phyloP scores from a whole-genome alignment of 2,329 filamentous ascomycete species.

The Cordyceps javanica region DNA sequence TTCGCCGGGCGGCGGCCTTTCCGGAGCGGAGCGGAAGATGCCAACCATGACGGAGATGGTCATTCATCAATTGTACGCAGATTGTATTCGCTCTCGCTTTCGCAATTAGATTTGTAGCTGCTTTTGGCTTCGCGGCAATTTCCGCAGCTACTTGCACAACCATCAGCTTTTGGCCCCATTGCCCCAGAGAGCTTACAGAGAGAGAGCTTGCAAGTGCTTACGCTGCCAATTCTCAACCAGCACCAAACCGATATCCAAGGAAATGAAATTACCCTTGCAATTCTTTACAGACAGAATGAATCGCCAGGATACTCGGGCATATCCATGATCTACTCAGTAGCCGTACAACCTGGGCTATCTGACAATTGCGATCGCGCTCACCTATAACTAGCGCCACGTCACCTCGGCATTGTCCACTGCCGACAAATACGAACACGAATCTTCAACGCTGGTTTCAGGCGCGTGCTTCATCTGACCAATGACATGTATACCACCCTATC shows the following conservation, averaged over 20 bases:
- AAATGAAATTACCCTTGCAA: background rate
- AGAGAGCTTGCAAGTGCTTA: background rate
- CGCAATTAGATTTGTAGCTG: background rate
- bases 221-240: background rate
- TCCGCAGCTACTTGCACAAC: background rate
- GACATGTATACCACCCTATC: background rate
- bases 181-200: background rate
- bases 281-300: conserved; percentile 18
- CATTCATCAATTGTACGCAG: background rate
- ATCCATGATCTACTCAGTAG: background rate
- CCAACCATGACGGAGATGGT: background rate
- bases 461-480: too few species aligned
- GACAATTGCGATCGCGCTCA: background rate
- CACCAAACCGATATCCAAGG: background rate
- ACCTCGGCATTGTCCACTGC: background rate
- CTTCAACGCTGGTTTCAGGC: too few species aligned
- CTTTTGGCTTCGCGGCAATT: background rate
- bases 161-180: background rate
- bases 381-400: background rate
- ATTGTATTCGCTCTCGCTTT: background rate
- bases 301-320: conserved; percentile 17
- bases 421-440: too few species aligned
- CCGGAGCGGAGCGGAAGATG: background rate
- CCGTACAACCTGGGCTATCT: too few species aligned
- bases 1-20: background rate